Base-by-base conservation (phyloP, 208 protist genomes). In the Crithidia expoeki region DNA sequence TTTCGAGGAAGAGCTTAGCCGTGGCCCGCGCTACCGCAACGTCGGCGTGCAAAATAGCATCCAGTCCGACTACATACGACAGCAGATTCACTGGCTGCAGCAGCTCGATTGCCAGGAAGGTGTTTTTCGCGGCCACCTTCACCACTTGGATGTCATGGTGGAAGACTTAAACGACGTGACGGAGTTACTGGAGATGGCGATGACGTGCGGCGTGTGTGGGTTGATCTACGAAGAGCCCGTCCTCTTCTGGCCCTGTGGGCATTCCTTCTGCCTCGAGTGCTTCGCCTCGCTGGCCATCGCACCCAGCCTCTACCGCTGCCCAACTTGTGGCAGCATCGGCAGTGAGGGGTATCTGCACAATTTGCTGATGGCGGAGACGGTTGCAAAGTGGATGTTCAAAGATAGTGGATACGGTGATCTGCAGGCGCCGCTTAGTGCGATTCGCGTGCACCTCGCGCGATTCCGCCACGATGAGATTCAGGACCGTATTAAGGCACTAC, bases 381-480 rank as follows among this genome's bases (percentile, higher is more conserved):
- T 96, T 4, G 86, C 86, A 34, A 96, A 96, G 79, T 96, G 91
- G 89, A 88, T 96, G 82, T 96, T 96, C 70, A 96, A 96, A 74
- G 91, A 96, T 61, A 70, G 76, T 25, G 88, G 91, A 0, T 96
- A 94, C 53, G 84, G 77, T 17, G 88, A 93, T 59, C 52, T 94
- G 32, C 84, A 96, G 65, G 80, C 77, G 9, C 82, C 91, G 25
- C 63, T 96, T 16, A 93, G 80, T 57, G 64, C 76, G 51, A 90
- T 96, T 66, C 88, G 91, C 17, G 59, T 93, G 56, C 84, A 96
- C 56, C 76, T 96, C 14, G 79, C 87, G 25, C 88, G 90, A 30
- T 92, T 96, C 40, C 74, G 74, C 17, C 87, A 84, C 36, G 72
- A 88, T 30, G 50, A 79, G 33, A 86, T 91, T 27, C 60, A 83